Base-by-base conservation (phyloP, 495 filamentous ascomycete species). In the Tuber aestivum region DNA sequence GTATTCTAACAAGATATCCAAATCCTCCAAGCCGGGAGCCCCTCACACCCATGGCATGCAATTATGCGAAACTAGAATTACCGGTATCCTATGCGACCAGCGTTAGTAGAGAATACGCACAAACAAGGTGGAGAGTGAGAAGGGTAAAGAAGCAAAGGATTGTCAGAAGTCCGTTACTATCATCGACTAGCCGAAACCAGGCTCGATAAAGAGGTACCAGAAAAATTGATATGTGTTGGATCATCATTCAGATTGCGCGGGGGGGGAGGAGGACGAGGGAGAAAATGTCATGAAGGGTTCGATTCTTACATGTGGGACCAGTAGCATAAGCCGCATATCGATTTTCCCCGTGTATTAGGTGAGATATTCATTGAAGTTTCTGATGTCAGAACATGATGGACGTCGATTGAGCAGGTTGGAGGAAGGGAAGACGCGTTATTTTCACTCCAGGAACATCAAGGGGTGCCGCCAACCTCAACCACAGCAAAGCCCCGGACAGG, bases 191-290 rank as follows among this genome's bases (percentile, higher is more conserved):
- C 83, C 84, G 83, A 82, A 81, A 45, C 70, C 38, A 48, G 83
- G 82, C 85, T 90, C 86, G 88, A 86, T 88, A 88, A 88, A 90
- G 88, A 89, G 88, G 88, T 90, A 87, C 87, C 88, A 89, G 87
- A 90, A 88, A 85, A 84, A 82, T 84, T 79, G 80, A 81, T 82
- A 73, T 73, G 80, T 83, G 78, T 76, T 80, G 77, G 84, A 84
- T 89, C 87, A 89, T 89, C 87, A 88, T 83, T 76, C 73, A 78
- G 83, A 80, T 71, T 74, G 72, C 41, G 68, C n/a, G 23, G 68
- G 70, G 69, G 41, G 40, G 41, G 27, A n/a, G n/a, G n/a, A n/a
- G 27, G 48, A 56, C 27, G n/a, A 14, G 56, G n/a, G 18, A 32
- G 50, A 32, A 20, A 65, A 65, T 65, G 35, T 65, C 56, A 65